Evolutionary conservation across 2,329 filamentous ascomycete species (phyloP), one percentile per base, ranked within the genome.

Genomic region (Pseudogymnoascus sp.): DNA sequence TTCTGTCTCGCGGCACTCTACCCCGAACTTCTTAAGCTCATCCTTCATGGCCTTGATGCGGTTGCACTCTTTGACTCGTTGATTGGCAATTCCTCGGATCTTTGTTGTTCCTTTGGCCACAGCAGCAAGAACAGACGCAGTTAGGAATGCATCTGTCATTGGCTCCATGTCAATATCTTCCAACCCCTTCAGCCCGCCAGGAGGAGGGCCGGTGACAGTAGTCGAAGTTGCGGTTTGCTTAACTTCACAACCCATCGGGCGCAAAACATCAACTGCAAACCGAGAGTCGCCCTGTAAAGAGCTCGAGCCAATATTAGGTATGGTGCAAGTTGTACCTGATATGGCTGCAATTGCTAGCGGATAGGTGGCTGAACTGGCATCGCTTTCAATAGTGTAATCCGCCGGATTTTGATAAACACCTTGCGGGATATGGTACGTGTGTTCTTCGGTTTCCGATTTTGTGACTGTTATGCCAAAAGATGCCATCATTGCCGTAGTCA

Each of bases 121-220:
- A 37, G 95, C 95, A 26, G 92, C 95, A 56, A 99, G 82, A 4
- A 96, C 92, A 1, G 92, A 96, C 17, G 95, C 95, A 4, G 93
- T 97, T 61, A 99, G 82, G 80, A 99, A 99, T 59, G 95, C 95
- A 76, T 99, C 95, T 0, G 95, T 99, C 95, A 99, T 99, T 1
- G 93, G 90, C 75, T 97, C 95, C 95, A 99, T 99, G 72, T 99
- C 93, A 29, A 99, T 87, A 64, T 93, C 88, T 17, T 86, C 78
- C 11, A 99, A 79, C 0, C 90, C 88, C 69, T 87, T 87, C 40
- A 99, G 78, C 15, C 82, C 77, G 10, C 95, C 93, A 63, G 82
- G 76, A 2, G 83, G 77, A n/a, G 95, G 95, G 1, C 95, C 95
- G 7, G 89, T 96, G 7, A 99, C 95, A 0, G 93, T 97, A 1